Percentiles rank a stretch among this genome's conserved stretches.
Conservation (phyloP, 2,329 filamentous ascomycete species). For the Stagonosporopsis cucurbitacearum region DNA sequence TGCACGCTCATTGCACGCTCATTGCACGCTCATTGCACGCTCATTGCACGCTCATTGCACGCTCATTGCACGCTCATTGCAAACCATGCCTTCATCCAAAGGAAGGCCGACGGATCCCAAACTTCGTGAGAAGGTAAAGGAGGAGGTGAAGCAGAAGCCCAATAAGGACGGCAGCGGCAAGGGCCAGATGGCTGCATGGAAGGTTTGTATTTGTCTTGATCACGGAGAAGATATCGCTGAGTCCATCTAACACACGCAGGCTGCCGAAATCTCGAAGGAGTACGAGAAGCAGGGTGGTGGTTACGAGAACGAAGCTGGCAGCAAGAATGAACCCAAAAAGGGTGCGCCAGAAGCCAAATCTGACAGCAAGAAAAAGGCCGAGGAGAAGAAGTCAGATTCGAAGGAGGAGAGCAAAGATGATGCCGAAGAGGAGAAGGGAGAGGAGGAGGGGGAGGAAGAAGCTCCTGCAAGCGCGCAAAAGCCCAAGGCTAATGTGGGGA, state of each 20-base stretch:
- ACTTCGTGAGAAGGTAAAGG: slow-evolving; percentile 54
- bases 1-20: not conserved
- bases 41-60: not conserved
- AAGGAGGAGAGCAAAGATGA: slow-evolving; percentile 32
- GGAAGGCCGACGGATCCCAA: slow-evolving; percentile 56
- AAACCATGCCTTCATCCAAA: slow-evolving; percentile 52
- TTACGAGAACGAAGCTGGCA: slow-evolving; percentile 52
- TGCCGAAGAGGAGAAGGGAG: slow-evolving; percentile 6
- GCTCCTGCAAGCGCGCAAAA: slow-evolving; percentile 30
- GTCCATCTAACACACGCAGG: slow-evolving; percentile 31
- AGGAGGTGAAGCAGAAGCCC: slow-evolving; percentile 54
- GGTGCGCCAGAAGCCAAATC: slow-evolving; percentile 49
- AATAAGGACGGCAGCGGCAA: slow-evolving; percentile 57
- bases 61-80: not conserved
- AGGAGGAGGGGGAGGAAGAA: slow-evolving; percentile 22
- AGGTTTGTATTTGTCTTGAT: slow-evolving; percentile 35
- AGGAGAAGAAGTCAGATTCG: slow-evolving; percentile 29
- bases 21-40: not conserved
- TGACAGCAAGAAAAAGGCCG: slow-evolving; percentile 22
- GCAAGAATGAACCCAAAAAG: slow-evolving; percentile 54
- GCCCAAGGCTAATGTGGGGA: slow-evolving; percentile 30
- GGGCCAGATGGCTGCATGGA: slow-evolving; percentile 57
- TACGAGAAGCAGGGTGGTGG: slow-evolving; percentile 50
- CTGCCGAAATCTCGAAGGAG: slow-evolving; percentile 52
- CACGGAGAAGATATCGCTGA: not conserved